Percentiles rank a stretch among this genome's conserved stretches.
Evolutionary conservation across 2,329 filamentous ascomycete species (phyloP).

Genomic region (Verticillium tricorpus): DNA sequence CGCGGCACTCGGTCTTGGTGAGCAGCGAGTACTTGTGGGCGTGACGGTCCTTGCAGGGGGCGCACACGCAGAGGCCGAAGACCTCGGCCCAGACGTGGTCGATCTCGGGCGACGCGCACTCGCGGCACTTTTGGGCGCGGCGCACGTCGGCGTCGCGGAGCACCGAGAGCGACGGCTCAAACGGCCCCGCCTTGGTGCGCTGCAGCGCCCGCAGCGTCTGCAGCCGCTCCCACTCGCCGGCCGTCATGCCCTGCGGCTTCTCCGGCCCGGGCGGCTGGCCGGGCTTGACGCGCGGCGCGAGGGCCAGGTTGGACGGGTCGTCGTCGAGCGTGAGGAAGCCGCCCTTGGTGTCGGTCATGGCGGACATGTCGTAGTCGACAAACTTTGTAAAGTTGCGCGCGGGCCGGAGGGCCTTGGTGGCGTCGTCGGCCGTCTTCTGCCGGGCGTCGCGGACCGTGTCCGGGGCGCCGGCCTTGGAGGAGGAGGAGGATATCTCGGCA

Average conservation of each 20-base stretch:
- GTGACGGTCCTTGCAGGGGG: slow-evolving; percentile 78
- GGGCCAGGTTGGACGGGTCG: slow-evolving; percentile 81
- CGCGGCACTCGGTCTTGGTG: slow-evolving; percentile 93
- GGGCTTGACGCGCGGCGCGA: slow-evolving; percentile 39
- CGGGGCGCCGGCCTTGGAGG: slow-evolving; percentile 28
- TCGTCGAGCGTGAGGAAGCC: slow-evolving; percentile 90
- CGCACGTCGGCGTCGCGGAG: slow-evolving; percentile 58
- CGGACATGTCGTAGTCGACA: slow-evolving; percentile 96
- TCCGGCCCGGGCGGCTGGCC: slow-evolving; percentile 43
- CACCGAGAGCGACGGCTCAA: slow-evolving; percentile 82
- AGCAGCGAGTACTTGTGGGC: slow-evolving; percentile 93
- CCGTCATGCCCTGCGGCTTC: slow-evolving; percentile 82
- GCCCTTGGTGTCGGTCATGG: slow-evolving; percentile 97
- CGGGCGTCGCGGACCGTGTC: slow-evolving; percentile 67
- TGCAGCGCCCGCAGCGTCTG: slow-evolving; percentile 70
- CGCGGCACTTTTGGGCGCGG: slow-evolving; percentile 69
- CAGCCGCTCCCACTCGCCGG: slow-evolving; percentile 85
- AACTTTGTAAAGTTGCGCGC: slow-evolving; percentile 88
- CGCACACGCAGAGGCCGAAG: slow-evolving; percentile 72
- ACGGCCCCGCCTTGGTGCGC: slow-evolving; percentile 73
- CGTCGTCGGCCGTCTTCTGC: slow-evolving; percentile 36
- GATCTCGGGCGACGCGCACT: slow-evolving; percentile 81
- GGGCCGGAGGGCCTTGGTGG: slow-evolving; percentile 53
- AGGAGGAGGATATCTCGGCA: slow-evolving; percentile 47
- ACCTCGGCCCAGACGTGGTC: slow-evolving; percentile 94